A percentile compares a stretch with the other conserved stretches of the same genome.
Conservation (phyloP, 139 green algal genomes). For the Ulvella scutata region DNA sequence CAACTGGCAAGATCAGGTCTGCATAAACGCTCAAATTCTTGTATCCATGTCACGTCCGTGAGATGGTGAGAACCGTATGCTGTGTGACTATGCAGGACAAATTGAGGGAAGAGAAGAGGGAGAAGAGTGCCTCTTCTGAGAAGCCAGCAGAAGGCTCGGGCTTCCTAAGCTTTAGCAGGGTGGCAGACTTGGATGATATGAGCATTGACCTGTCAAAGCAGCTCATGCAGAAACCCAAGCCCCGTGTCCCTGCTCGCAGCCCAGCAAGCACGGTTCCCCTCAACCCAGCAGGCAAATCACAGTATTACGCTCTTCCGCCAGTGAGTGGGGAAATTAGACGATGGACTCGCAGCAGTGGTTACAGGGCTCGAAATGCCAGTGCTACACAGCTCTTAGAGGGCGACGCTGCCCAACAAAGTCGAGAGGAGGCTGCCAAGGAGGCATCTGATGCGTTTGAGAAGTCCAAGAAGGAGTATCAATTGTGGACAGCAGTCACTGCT, state of each 20-base stretch:
- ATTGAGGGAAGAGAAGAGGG: no score
- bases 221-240: conserved; percentile 11
- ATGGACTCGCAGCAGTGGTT: neutral
- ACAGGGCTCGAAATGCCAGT: neutral
- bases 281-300: neutral
- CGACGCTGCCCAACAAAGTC: neutral
- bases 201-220: conserved; percentile 43
- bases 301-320: neutral
- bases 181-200: conserved; percentile 39
- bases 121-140: neutral
- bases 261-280: neutral
- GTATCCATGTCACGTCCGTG: no score
- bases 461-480: conserved; percentile 44
- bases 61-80: no score
- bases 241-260: neutral
- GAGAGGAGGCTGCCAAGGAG: conserved; percentile 12
- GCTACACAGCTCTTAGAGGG: neutral
- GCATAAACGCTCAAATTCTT: no score
- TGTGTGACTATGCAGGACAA: no score
- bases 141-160: conserved; percentile 9
- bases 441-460: conserved; percentile 36
- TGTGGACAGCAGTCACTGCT: conserved; percentile 33
- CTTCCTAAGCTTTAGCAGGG: conserved; percentile 26
- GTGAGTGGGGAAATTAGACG: neutral
- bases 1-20: conserved; percentile 48